Evolutionary conservation across 331 rosid species (phyloP), one percentile per base, ranked within the genome.

Genomic region (Pyrus hybrid): DNA sequence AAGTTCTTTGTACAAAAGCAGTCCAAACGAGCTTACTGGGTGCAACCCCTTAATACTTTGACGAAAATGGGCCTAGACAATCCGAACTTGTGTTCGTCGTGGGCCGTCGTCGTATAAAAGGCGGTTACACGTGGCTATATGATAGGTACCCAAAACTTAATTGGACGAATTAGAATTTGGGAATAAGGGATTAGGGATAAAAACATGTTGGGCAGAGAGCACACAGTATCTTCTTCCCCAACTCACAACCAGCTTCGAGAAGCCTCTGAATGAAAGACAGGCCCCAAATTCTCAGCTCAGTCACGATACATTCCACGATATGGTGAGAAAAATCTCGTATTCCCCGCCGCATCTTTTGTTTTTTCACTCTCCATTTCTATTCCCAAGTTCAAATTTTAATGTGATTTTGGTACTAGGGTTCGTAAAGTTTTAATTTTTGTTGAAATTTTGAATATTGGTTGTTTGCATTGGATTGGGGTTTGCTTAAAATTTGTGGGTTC

Each of bases 261-360:
- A 64, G 22, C 8, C 49, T 56, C 74, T 61, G 79, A 72, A 77
- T 81, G 81, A 77, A 69, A 67, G 21, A 17, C 57, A 17, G 0
- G 1, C 41, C 23, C 32, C 67, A 64, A 68, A 35, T 45, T 53
- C 56, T 12, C 57, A 41, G 53, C 53, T 49, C 62, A 16, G 26
- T 26, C 10, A 43, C 22, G 25, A 69, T 33, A 26, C 20, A 20
- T 28, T 60, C 30, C 6, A 67, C 71, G 67, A 56, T 43, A 81
- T 77, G 85, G 85, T 81, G 68, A 73, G 85, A 17, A 28, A 30
- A 43, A 13, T 68, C 14, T 17, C 13, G 8, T 26, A 14, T 43
- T 43, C 23, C 30, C 14, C 6, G 21, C 45, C 51, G 20, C 29
- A 0, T 17, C 26, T n/a, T 41, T 37, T 57, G 76, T 25, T 37